Evolutionary conservation across 2,329 filamentous ascomycete genomes (phyloP).

Genomic region (Nemania abortiva): DNA sequence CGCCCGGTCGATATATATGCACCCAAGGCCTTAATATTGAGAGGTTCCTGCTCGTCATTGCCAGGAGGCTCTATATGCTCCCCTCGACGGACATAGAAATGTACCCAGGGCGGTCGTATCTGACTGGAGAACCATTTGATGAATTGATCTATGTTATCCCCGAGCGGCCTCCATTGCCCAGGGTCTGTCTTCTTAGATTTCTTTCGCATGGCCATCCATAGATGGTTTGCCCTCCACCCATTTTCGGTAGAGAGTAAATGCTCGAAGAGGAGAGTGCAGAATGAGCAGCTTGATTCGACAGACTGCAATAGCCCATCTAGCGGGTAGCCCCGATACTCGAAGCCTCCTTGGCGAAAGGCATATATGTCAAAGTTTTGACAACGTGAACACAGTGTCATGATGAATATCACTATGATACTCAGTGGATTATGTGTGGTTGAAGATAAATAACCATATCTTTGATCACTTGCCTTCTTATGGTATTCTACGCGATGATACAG

Average conservation of each 20-base stretch:
- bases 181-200: neutral
- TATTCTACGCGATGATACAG: neutral
- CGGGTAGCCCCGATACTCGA: constrained; percentile 31
- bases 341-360: constrained; percentile 20
- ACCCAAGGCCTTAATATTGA: constrained; percentile 22
- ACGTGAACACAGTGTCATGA: constrained; percentile 24
- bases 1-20: constrained; percentile 15
- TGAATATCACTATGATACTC: neutral
- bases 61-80: constrained; percentile 5
- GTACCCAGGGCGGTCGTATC: constrained; percentile 25
- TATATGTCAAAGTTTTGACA: constrained; percentile 35
- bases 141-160: constrained; percentile 10
- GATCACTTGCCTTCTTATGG: neutral
- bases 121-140: constrained; percentile 14
- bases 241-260: constrained; percentile 22
- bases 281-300: constrained; percentile 18
- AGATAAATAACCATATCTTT: neutral
- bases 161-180: constrained; percentile 3
- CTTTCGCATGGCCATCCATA: constrained; percentile 21
- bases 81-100: constrained; percentile 27
- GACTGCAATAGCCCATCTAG: constrained; percentile 18
- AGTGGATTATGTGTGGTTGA: neutral
- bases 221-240: constrained; percentile 5
- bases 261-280: constrained; percentile 30
- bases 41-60: constrained; percentile 14